Evolutionary conservation across 805 yeast genomes (phyloP).

Genomic region (Candida insectorum): DNA sequence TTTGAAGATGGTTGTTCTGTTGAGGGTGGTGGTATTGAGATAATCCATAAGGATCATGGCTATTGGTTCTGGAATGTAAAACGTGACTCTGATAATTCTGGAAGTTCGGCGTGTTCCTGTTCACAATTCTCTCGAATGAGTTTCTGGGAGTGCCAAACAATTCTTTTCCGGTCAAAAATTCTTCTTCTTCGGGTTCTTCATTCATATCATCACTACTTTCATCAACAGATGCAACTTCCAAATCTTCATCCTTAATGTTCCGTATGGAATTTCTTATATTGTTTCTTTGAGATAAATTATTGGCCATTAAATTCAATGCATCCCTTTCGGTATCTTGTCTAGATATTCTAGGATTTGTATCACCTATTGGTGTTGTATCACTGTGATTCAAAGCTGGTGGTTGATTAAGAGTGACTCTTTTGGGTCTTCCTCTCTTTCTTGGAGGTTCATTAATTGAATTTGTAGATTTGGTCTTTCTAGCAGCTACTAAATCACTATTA

Average conservation of each 20-base stretch:
- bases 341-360: slow-evolving; percentile 11
- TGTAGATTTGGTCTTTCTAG: slow-evolving; percentile 18
- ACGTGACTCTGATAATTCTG: slow-evolving; percentile 9
- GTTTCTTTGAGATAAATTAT: slow-evolving; percentile 16
- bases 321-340: slow-evolving; percentile 43
- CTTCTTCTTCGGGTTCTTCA: slow-evolving; percentile 23
- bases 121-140: slow-evolving; percentile 29
- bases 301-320: slow-evolving; percentile 31
- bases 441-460: slow-evolving; percentile 28
- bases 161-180: slow-evolving; percentile 36
- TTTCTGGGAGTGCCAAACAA: slow-evolving; percentile 40
- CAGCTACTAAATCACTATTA: slow-evolving; percentile 12
- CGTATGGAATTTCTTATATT: slow-evolving; percentile 7
- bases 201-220: slow-evolving; percentile 29
- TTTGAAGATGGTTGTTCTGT: slow-evolving; percentile 13
- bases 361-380: slow-evolving; percentile 34
- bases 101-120: slow-evolving; percentile 11
- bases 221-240: slow-evolving; percentile 31
- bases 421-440: slow-evolving; percentile 37
- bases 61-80: slow-evolving; percentile 10
- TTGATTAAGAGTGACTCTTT: slow-evolving; percentile 22
- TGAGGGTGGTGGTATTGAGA: slow-evolving; percentile 39
- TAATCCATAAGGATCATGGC: slow-evolving; percentile 36
- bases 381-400: slow-evolving; percentile 28
- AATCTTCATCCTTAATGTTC: slow-evolving; percentile 31